phyloP scores from a whole-genome alignment of 2,329 filamentous ascomycete species.

The Xylariaceae sp. region DNA sequence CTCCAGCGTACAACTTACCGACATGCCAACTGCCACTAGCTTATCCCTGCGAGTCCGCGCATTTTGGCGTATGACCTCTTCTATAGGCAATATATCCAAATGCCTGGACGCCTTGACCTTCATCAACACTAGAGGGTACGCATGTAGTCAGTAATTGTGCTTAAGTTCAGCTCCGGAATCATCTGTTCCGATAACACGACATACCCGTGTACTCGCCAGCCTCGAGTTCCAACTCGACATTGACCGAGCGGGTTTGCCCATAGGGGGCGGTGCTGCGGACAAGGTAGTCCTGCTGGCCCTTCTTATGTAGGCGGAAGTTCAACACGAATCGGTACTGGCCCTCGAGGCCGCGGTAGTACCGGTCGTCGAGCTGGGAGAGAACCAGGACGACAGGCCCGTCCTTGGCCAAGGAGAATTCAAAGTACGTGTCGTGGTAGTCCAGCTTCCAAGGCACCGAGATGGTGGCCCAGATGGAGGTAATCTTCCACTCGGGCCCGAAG shows the following conservation, averaged over 20 bases:
- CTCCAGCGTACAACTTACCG: slow-evolving; percentile 22
- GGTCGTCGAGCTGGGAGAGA: slow-evolving; percentile 51
- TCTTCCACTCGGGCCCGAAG: slow-evolving; percentile 53
- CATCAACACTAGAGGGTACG: slow-evolving; percentile 66
- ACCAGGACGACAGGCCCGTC: slow-evolving; percentile 49
- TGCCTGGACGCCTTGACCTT: slow-evolving; percentile 65
- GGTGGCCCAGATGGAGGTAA: slow-evolving; percentile 55
- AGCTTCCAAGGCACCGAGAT: slow-evolving; percentile 58
- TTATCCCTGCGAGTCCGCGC: slow-evolving; percentile 64
- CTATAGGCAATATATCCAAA: slow-evolving; percentile 45
- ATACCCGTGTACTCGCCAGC: slow-evolving; percentile 71
- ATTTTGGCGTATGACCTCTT: slow-evolving; percentile 61
- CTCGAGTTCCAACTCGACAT: slow-evolving; percentile 68
- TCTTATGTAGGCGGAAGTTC: slow-evolving; percentile 49
- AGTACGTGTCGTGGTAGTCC: slow-evolving; percentile 56
- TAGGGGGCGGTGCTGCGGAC: slow-evolving; percentile 49
- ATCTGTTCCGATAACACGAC: no score
- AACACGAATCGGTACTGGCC: slow-evolving; percentile 52
- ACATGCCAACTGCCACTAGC: slow-evolving; percentile 62
- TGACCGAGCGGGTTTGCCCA: slow-evolving; percentile 67
- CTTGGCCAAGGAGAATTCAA: slow-evolving; percentile 44
- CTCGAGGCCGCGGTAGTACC: slow-evolving; percentile 52
- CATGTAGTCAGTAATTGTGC: no score
- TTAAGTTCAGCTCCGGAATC: no score
- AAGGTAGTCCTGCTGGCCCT: slow-evolving; percentile 46